Percentiles rank a stretch among this genome's conserved stretches.
Conservation (phyloP, 1,139 yeast genomes). For the Taphrina deformans region DNA sequence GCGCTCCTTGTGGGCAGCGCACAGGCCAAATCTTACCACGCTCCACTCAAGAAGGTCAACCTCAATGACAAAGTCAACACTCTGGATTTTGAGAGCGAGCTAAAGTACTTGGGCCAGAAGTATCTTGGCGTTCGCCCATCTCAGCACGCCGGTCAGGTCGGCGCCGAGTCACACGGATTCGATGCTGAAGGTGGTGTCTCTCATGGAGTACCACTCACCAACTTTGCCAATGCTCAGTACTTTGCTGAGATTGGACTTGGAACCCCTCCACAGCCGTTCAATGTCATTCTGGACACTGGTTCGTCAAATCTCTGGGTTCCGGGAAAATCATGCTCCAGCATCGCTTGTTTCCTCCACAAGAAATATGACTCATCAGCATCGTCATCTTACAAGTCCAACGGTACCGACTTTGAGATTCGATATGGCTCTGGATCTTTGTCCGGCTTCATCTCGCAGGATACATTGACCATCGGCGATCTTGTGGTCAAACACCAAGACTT, state of each 20-base stretch:
- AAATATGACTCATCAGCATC: constrained; percentile 83
- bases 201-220: constrained; percentile 78
- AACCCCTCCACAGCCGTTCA: constrained; percentile 88
- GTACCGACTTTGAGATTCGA: constrained; percentile 76
- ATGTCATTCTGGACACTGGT: constrained; percentile 86
- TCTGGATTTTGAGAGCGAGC: constrained; percentile 61
- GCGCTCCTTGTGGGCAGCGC: constrained; percentile 22
- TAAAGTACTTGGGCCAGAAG: constrained; percentile 69
- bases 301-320: constrained; percentile 98
- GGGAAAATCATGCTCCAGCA: constrained; percentile 77
- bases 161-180: constrained; percentile 50
- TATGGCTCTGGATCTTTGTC: constrained; percentile 92
- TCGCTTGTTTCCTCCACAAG: constrained; percentile 90
- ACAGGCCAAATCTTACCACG: constrained; percentile 20
- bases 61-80: constrained; percentile 23
- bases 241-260: constrained; percentile 86
- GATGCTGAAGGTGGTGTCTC: constrained; percentile 45
- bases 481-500: constrained; percentile 83
- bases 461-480: constrained; percentile 77
- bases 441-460: constrained; percentile 87
- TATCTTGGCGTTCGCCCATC: constrained; percentile 52
- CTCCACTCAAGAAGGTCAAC: constrained; percentile 29
- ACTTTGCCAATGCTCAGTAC: constrained; percentile 78
- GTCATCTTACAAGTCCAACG: constrained; percentile 78
- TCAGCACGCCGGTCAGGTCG: constrained; percentile 46